phyloP scores from a whole-genome alignment of 2,329 filamentous ascomycete species.

The Exophiala sideris region DNA sequence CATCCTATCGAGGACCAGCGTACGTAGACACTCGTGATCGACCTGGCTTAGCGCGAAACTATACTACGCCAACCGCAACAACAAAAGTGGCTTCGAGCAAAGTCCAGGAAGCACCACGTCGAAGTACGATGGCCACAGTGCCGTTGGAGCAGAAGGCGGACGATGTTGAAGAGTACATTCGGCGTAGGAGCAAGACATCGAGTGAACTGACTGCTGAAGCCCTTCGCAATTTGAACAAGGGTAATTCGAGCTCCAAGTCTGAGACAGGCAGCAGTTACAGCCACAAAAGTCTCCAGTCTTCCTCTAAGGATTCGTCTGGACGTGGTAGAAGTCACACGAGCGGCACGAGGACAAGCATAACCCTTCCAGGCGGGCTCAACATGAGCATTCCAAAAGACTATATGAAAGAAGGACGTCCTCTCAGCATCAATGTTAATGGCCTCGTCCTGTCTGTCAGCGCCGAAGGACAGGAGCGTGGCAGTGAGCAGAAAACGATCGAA shows the following conservation, averaged over 20 bases:
- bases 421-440: constrained; percentile 21
- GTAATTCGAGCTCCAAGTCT: constrained; percentile 20
- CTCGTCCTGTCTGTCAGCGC: constrained; percentile 13
- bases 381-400: constrained; percentile 22
- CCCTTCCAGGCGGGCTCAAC: constrained; percentile 17
- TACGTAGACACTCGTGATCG: constrained; percentile 14
- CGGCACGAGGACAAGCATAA: constrained; percentile 18
- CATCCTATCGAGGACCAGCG: constrained; percentile 16
- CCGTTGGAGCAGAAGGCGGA: constrained; percentile 21
- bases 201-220: constrained; percentile 24
- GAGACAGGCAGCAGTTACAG: constrained; percentile 28
- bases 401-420: constrained; percentile 16
- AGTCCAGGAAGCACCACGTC: constrained; percentile 2
- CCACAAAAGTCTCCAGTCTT: constrained; percentile 26
- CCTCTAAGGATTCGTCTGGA: constrained; percentile 28
- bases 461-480: constrained; percentile 11
- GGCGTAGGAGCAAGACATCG: constrained; percentile 16
- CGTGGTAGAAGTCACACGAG: constrained; percentile 19
- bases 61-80: constrained; percentile 8
- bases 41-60: constrained; percentile 17
- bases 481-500: constrained; percentile 23
- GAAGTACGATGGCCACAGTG: constrained; percentile 12
- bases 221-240: constrained; percentile 21
- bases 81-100: constrained; percentile 17
- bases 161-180: constrained; percentile 23